Evolutionary conservation across 192 early-diverging fungal genomes (phyloP).

Genomic region (Backusella liffmaniae): DNA sequence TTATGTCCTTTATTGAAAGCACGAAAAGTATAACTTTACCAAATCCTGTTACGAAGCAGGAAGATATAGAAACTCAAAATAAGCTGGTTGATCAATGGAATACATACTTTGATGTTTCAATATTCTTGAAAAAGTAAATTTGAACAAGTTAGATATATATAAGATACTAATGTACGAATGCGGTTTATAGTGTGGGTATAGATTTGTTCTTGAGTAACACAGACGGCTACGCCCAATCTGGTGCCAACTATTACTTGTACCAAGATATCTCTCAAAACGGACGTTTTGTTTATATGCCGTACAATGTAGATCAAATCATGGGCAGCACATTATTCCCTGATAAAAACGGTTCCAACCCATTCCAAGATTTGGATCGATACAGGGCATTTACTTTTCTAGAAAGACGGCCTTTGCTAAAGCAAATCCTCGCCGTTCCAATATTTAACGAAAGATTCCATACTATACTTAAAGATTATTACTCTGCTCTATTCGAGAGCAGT

Average conservation of each 20-base stretch:
- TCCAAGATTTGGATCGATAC: slow-evolving; percentile 5
- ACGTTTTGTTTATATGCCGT: slow-evolving; percentile 36
- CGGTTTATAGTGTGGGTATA: slow-evolving; percentile 26
- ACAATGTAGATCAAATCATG: slow-evolving; percentile 40
- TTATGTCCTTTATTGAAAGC: not conserved
- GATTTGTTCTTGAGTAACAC: slow-evolving; percentile 36
- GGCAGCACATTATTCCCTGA: slow-evolving; percentile 16
- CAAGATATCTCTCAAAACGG: slow-evolving; percentile 30
- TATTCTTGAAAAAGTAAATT: slow-evolving; percentile 26
- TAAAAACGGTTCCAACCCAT: not conserved
- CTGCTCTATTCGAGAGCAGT: slow-evolving; percentile 25
- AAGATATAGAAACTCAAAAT: not conserved
- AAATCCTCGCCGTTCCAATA: slow-evolving; percentile 29
- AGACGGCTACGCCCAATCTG: slow-evolving; percentile 36
- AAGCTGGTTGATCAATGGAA: slow-evolving; percentile 10
- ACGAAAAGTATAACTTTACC: not conserved
- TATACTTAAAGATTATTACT: slow-evolving; percentile 32
- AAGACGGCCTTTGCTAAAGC: slow-evolving; percentile 26
- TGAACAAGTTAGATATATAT: not conserved
- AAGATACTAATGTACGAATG: not conserved
- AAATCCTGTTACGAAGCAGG: not conserved
- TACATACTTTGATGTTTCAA: slow-evolving; percentile 13
- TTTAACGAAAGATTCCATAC: slow-evolving; percentile 33
- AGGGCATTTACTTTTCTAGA: not conserved
- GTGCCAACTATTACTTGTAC: slow-evolving; percentile 42